Evolutionary conservation across 768 basidiomycete genomes (phyloP), one percentile per base, ranked within the genome.

Genomic region (Xerocomus potaroensis): DNA sequence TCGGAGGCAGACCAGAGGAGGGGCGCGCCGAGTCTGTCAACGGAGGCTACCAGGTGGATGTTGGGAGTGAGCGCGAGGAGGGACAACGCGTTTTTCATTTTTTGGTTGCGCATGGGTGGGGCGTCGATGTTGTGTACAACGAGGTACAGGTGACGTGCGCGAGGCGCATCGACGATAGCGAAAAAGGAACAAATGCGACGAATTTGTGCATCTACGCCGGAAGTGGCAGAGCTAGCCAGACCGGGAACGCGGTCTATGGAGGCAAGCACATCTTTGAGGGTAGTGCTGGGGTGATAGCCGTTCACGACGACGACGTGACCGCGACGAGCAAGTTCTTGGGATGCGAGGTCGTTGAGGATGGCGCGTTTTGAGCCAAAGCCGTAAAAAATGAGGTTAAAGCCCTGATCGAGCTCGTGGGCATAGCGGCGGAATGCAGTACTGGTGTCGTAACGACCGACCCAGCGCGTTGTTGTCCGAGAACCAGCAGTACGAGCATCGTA

Each of bases 91-190:
- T 85, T 72, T 58, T 81, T 79, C 16, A 82, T 72, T 55, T 83
- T 84, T 16, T 75, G 57, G 1, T 74, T 64, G 31, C 91, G 86
- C 21, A 96, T 69, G 6, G 79, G 68, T 0, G 83, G 75, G 0
- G 85, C 75, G 57, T 97, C 94, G 64, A 97, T 82, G 68, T 89
- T 94, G 72, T 98, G 92, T 19, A 96, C 70, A 59, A 95, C 67
- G 50, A 98, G 70, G 62, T 82, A 91, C 33, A 98, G 71, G 37
- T 76, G 77, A 37, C 62, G 64, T 15, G 63, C 47, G 40, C 61
- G 59, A 2, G 63, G 53, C 8, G 61, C 52, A 29, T 55, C 46
- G 27, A 30, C 53, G 0, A 76, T 62, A 60, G 77, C 67, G 63
- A 88, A 84, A 59, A 81, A 80, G 19, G 82, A 73, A 57, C 80